Base-by-base conservation (phyloP, 495 filamentous ascomycete species). In the Parathielavia hyrcaniae region DNA sequence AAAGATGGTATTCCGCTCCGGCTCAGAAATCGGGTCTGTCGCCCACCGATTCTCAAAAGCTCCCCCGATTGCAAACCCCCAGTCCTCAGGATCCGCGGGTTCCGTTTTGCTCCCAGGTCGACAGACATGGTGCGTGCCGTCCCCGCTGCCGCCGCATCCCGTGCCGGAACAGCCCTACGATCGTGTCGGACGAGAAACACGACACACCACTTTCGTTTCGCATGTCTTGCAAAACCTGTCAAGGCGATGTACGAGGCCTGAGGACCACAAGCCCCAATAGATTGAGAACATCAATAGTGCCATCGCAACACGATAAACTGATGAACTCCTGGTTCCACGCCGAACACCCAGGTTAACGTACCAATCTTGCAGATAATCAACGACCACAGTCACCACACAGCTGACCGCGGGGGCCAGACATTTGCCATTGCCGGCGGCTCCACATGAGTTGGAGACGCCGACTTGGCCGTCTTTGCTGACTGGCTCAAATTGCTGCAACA, bases 361-460 rank as follows among this genome's bases (percentile, higher is more conserved):
- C 6, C 26, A 30, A 3, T 30, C 26, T 30, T 6, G 26, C 26
- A 30, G 26, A 30, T 30, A 3, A 30, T 30, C n/a, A n/a, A n/a
- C n/a, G n/a, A n/a, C n/a, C n/a, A n/a, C n/a, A n/a, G n/a, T n/a
- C n/a, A n/a, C n/a, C 26, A 16, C 36, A 39, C 36, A 2, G 36
- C 11, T 39, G 36, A 39, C 26, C 11, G 36, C 14, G 36, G 36
- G 36, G 36, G 11, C 36, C 36, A 39, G 11, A 39, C 36, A 39
- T 11, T 39, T 9, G 13, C 46, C 46, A 48, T 34, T 48, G 46
- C 46, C 46, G 46, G 26, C 46, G 26, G 46, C 46, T 13, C 46
- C 50, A 43, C 19, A 30, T 13, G 1, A 20, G 58, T 52, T 61
- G 52, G 56, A 57, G 20, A n/a, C 35, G 17, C 30, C 58, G 58